These are phyloP conservation scores for Breviolum minutum DNA, from an alignment of 73 alveolate species.

Conservation along the genomic window DNA sequence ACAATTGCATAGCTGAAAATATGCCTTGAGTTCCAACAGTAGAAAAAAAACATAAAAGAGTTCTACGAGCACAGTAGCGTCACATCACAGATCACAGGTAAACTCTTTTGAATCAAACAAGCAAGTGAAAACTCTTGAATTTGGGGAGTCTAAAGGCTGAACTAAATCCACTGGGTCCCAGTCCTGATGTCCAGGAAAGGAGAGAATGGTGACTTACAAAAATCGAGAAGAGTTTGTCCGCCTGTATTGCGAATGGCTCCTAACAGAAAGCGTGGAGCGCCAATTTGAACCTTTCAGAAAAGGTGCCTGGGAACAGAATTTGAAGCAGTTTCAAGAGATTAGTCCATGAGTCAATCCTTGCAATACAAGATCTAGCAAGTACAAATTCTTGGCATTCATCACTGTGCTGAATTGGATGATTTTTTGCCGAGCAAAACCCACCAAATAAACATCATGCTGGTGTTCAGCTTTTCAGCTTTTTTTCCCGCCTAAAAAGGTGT, in stretches of 20 bases:
- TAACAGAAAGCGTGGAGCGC: slow-evolving; percentile 78
- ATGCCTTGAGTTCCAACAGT: too few species aligned
- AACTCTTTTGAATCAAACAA: too few species aligned
- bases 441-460: not conserved
- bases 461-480: not conserved
- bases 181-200: slow-evolving; percentile 24
- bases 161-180: not conserved
- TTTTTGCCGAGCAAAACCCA: too few species aligned
- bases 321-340: too few species aligned
- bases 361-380: too few species aligned
- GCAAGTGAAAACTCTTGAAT: not conserved
- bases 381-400: too few species aligned
- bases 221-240: slow-evolving; percentile 65
- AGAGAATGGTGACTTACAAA: slow-evolving; percentile 51
- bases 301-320: not conserved
- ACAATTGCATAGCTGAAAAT: too few species aligned
- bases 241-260: slow-evolving; percentile 74
- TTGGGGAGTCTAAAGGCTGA: not conserved
- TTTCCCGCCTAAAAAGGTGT: not conserved
- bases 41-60: too few species aligned
- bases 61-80: too few species aligned
- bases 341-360: too few species aligned
- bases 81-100: too few species aligned
- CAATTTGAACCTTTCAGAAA: slow-evolving; percentile 86
- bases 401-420: too few species aligned